Evolutionary conservation across 2,329 filamentous ascomycete species (phyloP), one percentile per base, ranked within the genome.

Genomic region (Fusarium nurragi): DNA sequence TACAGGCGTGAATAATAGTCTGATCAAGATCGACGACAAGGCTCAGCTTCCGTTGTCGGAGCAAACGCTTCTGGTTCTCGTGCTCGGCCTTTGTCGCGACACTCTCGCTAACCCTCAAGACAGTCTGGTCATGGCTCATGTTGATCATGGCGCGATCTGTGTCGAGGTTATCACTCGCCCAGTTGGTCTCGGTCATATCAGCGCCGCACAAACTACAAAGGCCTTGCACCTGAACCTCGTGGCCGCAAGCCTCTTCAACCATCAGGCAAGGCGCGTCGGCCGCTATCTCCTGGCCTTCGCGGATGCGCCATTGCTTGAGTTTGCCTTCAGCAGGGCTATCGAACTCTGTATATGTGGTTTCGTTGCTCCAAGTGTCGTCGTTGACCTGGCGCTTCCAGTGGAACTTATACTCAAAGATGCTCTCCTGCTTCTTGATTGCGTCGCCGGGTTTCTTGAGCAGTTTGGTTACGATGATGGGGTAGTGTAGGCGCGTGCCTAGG

Each of bases 11-110:
- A 68, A 99, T 99, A 72, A 99, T 95, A 55, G 95, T 99, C 81
- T 98, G 94, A 76, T 99, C 95, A 52, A 99, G 83, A 83, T 99
- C 95, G 70, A 99, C 95, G 23, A 99, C 95, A 40, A 99, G 84
- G 41, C 92, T 97, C 40, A 99, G 85, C 79, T 97, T 97, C 69
- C 90, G 88, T 62, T 90, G 87, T 58, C 88, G 84, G 39, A 99
- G 82, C 38, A 99, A 83, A 19, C 94, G 89, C 60, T 88, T 86
- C 80, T 97, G 97, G 14, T 93, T 86, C 70, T 97, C 91, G 74
- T 94, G 89, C 77, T 98, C 94, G 55, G 92, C 90, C 67, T 88
- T 88, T 45, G 87, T 87, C 14, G 95, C 95, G 74, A 97, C 92
- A 58, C 86, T 85, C 70, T 88, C 84, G 77, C 93, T 97, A 71